Conservation (phyloP, 768 basidiomycete species). For the Tremella mesenterica region DNA sequence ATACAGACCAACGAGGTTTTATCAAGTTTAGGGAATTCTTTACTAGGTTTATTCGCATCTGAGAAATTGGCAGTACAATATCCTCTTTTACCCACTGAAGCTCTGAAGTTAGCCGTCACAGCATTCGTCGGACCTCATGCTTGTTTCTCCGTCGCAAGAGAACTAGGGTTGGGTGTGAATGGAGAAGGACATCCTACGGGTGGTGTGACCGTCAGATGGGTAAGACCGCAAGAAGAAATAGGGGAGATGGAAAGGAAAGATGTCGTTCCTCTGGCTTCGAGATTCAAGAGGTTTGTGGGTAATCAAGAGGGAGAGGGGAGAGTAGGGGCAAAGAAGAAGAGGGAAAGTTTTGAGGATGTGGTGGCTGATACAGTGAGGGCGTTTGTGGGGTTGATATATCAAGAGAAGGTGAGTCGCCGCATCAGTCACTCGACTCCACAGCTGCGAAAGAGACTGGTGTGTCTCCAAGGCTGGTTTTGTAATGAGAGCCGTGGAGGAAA, state of each 20-base stretch:
- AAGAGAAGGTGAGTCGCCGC: constrained; percentile 57
- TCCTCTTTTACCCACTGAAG: constrained; percentile 84
- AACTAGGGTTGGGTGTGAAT: constrained; percentile 45
- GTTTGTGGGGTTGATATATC: constrained; percentile 78
- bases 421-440: too few relatives aligned
- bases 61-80: constrained; percentile 73
- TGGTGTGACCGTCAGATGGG: constrained; percentile 15
- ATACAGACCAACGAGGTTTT: constrained; percentile 62
- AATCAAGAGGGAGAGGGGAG: background rate
- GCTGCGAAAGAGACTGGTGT: background rate
- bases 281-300: constrained; percentile 49
- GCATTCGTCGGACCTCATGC: constrained; percentile 81
- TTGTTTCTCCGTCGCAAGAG: constrained; percentile 73
- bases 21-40: constrained; percentile 67
- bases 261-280: constrained; percentile 20
- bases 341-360: constrained; percentile 61
- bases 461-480: background rate
- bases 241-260: constrained; percentile 9
- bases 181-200: constrained; percentile 13
- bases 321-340: constrained; percentile 1
- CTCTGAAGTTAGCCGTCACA: constrained; percentile 80
- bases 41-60: constrained; percentile 80
- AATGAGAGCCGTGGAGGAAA: background rate
- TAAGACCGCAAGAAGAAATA: constrained; percentile 6
- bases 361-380: constrained; percentile 79